Evolutionary conservation across 2,329 filamentous ascomycete genomes (phyloP).

Genomic region (Alternaria viburni): DNA sequence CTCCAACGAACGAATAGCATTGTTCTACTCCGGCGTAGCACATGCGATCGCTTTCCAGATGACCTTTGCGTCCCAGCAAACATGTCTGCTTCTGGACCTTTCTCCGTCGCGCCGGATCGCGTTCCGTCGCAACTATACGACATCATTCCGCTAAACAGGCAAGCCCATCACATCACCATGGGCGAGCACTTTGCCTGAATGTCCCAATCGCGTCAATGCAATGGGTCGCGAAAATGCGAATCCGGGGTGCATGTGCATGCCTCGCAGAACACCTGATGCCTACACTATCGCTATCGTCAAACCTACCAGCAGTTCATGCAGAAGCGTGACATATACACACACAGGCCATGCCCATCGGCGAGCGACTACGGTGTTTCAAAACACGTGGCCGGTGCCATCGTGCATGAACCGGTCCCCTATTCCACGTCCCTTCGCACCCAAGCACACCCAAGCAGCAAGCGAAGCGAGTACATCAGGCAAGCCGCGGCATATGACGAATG

Average conservation of each 20-base stretch:
- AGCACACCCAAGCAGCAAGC: constrained; percentile 3
- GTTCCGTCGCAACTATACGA: neutral
- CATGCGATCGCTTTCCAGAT: constrained; percentile 4
- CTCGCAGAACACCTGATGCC: neutral
- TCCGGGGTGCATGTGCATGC: neutral
- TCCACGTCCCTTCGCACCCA: neutral
- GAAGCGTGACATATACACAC: constrained; percentile 1
- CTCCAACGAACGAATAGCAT: neutral
- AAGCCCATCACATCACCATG: neutral
- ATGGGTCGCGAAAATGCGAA: neutral
- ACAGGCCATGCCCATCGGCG: neutral
- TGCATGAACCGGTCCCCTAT: constrained; percentile 11
- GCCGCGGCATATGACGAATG: constrained; percentile 6
- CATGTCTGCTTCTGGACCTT: constrained; percentile 4
- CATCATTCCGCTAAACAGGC: neutral
- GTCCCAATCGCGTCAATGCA: neutral
- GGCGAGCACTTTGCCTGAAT: constrained; percentile 1
- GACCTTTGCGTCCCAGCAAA: constrained; percentile 7
- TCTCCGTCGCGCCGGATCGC: neutral
- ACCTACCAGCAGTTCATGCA: constrained; percentile 9
- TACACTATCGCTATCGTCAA: neutral
- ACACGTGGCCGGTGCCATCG: constrained; percentile 13
- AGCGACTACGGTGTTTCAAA: constrained; percentile 10
- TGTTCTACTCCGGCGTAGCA: neutral
- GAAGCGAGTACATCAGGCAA: neutral